Conservation (phyloP, 108 stramenopile species). For the Fistulifera pelliculosa region DNA sequence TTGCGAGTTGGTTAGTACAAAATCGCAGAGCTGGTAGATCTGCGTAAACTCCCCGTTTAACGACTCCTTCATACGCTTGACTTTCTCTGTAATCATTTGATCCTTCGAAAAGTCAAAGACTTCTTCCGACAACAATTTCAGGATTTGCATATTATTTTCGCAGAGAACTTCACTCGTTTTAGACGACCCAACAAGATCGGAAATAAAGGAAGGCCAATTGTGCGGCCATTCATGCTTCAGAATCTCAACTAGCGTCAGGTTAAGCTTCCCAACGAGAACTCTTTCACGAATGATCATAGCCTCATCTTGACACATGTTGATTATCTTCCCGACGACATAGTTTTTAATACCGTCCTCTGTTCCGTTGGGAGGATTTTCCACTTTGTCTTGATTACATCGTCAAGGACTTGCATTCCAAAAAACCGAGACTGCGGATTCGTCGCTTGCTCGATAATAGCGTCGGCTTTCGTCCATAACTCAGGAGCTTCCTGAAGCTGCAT, state of each 20-base stretch:
- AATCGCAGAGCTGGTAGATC: conserved; percentile 95
- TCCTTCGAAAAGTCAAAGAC: conserved; percentile 97
- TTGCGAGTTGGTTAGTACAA: conserved; percentile 86
- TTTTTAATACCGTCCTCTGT: conserved; percentile 95
- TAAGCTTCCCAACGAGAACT: conserved; percentile 83
- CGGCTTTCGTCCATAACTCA: conserved; percentile 76
- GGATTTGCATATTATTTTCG: conserved; percentile 99
- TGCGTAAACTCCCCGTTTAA: conserved; percentile 92
- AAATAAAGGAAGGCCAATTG: conserved; percentile 98
- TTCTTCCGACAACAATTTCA: conserved; percentile 96
- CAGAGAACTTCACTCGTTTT: conserved; percentile 89
- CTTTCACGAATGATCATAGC: conserved; percentile 36
- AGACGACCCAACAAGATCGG: conserved; percentile 88
- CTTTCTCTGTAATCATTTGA: conserved; percentile 93
- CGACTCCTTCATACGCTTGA: conserved; percentile 81
- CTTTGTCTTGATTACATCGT: conserved; percentile 82
- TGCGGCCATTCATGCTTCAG: conserved; percentile 99
- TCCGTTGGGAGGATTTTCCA: conserved; percentile 87
- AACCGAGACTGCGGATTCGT: conserved; percentile 76
- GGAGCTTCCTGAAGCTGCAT: conserved; percentile 85
- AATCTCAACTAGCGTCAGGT: conserved; percentile 94
- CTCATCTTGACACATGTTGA: conserved; percentile 78
- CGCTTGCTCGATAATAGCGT: conserved; percentile 78
- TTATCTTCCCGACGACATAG: conserved; percentile 94
- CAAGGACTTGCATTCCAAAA: conserved; percentile 83